phyloP scores from a whole-genome alignment of 2,329 filamentous ascomycete genomes.

The Hypoxylon sp. region DNA sequence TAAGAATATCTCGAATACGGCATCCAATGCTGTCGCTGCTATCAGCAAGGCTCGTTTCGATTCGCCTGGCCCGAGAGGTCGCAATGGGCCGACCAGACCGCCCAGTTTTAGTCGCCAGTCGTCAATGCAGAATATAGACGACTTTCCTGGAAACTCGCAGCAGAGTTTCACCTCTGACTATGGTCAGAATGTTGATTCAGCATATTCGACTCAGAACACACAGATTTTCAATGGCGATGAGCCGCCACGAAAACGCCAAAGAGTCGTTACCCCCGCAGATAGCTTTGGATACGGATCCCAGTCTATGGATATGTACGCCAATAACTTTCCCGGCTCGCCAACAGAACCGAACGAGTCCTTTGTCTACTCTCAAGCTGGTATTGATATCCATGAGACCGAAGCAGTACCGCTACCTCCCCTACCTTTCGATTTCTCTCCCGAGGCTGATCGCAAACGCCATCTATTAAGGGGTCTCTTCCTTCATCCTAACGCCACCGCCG shows the following conservation, averaged over 20 bases:
- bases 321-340: constrained; percentile 76
- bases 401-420: constrained; percentile 76
- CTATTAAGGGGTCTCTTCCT: constrained; percentile 87
- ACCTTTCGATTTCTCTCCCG: constrained; percentile 70
- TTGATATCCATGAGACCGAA: constrained; percentile 65
- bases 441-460: constrained; percentile 84
- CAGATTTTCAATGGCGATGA: constrained; percentile 73
- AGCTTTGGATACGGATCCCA: constrained; percentile 68
- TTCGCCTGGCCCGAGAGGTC: constrained; percentile 80
- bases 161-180: constrained; percentile 86
- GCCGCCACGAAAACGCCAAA: constrained; percentile 85
- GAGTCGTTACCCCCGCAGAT: constrained; percentile 70
- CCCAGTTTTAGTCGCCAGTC: constrained; percentile 80
- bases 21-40: constrained; percentile 92
- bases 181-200: constrained; percentile 79
- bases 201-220: constrained; percentile 73
- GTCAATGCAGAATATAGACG: constrained; percentile 78
- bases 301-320: constrained; percentile 63
- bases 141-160: constrained; percentile 82
- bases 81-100: constrained; percentile 75
- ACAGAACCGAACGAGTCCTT: constrained; percentile 88
- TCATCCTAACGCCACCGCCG: constrained; percentile 78
- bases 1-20: constrained; percentile 94
- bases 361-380: constrained; percentile 70
- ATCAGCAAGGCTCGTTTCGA: constrained; percentile 97